Evolutionary conservation across 768 basidiomycete genomes (phyloP), one percentile per base, ranked within the genome.

Genomic region (Chalciporus piperatus): DNA sequence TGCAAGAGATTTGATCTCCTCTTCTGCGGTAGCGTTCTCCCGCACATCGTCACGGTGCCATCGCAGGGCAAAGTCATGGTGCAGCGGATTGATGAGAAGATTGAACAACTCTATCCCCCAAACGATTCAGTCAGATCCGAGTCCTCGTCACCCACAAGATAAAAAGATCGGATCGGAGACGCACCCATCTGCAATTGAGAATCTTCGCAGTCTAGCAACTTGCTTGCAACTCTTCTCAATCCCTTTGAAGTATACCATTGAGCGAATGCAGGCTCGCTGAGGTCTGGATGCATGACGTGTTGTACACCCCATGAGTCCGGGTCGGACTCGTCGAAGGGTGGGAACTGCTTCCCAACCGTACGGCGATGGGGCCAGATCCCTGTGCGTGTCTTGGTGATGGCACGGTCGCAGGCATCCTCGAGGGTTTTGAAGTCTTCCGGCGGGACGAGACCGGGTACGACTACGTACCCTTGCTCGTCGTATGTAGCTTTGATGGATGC

Each of bases 281-380:
- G 74, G 28, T 76, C 81, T 1, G 87, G 89, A 59, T 90, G 88
- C 89, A 92, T 90, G 41, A 87, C 65, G 55, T 90, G 87, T 57
- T 90, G 89, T 2, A 89, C 81, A 2, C 89, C 89, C 88, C 89
- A 90, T 0, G 84, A 80, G 66, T 91, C 89, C 2, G 81, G 77
- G 46, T 80, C 67, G 37, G 59, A 72, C 28, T 77, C 67, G 47
- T 76, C 82, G 58, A 76, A 90, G 0, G 88, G 89, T 3, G 89
- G 87, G 54, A 90, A 91, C 64, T 89, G 86, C 54, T 83, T 85
- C 1, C 89, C 89, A 16, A 91, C 85, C 0, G 81, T 83, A 32
- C 89, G 78, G 4, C 86, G 74, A 57, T 84, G 74, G 0, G 79
- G 71, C 89, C 88, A 91, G 3, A 63, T 53, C 2, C 86, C 86